Evolutionary conservation across 2,329 filamentous ascomycete species (phyloP).

Genomic region (Aspergillus hiratsukae): DNA sequence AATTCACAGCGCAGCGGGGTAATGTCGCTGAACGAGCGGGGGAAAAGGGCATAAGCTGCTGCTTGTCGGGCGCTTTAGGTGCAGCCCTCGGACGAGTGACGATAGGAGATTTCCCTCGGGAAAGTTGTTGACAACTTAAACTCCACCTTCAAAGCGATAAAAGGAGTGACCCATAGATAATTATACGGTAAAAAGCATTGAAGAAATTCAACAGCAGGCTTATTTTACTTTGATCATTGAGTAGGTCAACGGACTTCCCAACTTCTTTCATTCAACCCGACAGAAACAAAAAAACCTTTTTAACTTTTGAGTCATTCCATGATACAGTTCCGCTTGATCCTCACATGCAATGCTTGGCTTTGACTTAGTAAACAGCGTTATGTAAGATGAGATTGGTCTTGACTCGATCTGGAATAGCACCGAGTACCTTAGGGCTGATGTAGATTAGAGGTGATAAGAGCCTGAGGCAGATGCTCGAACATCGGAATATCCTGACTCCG

Average conservation of each 20-base stretch:
- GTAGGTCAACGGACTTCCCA: neutral
- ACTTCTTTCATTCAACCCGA: neutral
- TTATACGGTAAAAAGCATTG: neutral
- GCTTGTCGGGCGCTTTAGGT: conserved; percentile 12
- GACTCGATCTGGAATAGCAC: neutral
- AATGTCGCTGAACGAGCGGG: conserved; percentile 18
- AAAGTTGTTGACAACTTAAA: conserved; percentile 4
- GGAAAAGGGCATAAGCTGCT: conserved; percentile 29
- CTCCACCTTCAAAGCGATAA: neutral
- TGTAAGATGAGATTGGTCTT: neutral
- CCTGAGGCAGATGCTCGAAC: neutral
- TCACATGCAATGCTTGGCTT: neutral
- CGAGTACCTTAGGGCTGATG: neutral
- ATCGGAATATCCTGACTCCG: neutral
- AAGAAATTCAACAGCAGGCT: neutral
- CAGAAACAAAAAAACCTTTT: neutral
- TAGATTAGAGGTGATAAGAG: neutral
- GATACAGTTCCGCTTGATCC: neutral
- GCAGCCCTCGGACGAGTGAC: conserved; percentile 2
- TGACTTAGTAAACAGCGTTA: neutral
- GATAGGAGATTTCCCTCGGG: conserved; percentile 6
- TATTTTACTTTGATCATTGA: neutral
- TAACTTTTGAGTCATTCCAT: neutral
- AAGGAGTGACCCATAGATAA: neutral
- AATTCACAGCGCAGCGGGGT: conserved; percentile 22